phyloP scores from a whole-genome alignment of 345 rosid species.

The Streptanthus diversifolius region DNA sequence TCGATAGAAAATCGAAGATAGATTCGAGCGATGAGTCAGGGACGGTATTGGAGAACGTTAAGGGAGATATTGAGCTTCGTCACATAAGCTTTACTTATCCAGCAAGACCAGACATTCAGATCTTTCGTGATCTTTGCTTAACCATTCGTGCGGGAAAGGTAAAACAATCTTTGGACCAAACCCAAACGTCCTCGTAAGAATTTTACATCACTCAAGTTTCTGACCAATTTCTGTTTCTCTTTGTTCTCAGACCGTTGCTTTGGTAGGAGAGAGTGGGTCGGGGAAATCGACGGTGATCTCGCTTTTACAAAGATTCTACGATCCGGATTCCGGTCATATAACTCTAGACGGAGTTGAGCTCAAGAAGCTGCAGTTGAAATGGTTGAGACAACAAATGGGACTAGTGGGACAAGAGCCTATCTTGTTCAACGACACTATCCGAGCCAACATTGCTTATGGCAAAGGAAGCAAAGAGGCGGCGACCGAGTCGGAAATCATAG shows the following conservation, averaged over 20 bases:
- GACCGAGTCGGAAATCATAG: constrained; percentile 52
- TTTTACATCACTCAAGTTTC: not conserved
- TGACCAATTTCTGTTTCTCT: not conserved
- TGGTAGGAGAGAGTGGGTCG: constrained; percentile 79
- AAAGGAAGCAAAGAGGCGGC: constrained; percentile 46
- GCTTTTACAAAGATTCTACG: constrained; percentile 63
- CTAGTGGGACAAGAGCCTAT: constrained; percentile 71
- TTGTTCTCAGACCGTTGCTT: constrained; percentile 53
- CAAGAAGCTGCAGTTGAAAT: constrained; percentile 48
- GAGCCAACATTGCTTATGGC: constrained; percentile 73
- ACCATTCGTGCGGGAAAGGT: constrained; percentile 62
- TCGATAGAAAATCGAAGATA: constrained; percentile 58
- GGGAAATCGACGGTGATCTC: constrained; percentile 72
- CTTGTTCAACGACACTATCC: constrained; percentile 55
- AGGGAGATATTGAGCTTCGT: constrained; percentile 57
- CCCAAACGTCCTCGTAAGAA: not conserved
- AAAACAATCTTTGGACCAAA: not conserved
- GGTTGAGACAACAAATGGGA: constrained; percentile 78
- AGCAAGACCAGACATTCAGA: constrained; percentile 59
- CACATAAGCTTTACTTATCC: constrained; percentile 67
- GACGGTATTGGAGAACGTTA: constrained; percentile 41
- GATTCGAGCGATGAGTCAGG: constrained; percentile 59
- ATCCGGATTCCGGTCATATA: constrained; percentile 58
- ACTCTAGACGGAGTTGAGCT: constrained; percentile 62
- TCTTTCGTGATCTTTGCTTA: constrained; percentile 59